Evolutionary conservation across 2,329 filamentous ascomycete species (phyloP).

Genomic region (Atkinsonella texensis): DNA sequence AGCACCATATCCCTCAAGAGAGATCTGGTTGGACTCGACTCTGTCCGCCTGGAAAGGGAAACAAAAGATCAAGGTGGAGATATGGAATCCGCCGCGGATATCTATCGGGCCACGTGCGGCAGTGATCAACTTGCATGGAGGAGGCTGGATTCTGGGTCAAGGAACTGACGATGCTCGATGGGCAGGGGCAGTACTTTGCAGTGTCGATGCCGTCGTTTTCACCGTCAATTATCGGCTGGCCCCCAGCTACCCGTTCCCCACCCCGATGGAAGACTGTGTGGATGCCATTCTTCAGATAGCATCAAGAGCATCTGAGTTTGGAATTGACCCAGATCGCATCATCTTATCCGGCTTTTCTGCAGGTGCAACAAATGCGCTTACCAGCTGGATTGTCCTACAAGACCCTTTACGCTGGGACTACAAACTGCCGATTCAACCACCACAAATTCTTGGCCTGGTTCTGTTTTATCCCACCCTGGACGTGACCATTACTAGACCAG

Average conservation of each 20-base stretch:
- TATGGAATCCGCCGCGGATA: slow-evolving; percentile 28
- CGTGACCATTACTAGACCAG: slow-evolving; percentile 43
- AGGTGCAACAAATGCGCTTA: slow-evolving; percentile 43
- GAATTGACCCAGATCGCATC: slow-evolving; percentile 43
- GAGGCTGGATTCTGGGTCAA: slow-evolving; percentile 52
- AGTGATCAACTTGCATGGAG: slow-evolving; percentile 56
- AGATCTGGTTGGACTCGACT: slow-evolving; percentile 31
- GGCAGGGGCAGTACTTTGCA: slow-evolving; percentile 38
- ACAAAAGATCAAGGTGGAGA: slow-evolving; percentile 34
- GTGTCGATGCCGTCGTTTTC: slow-evolving; percentile 45
- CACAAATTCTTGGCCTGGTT: slow-evolving; percentile 38
- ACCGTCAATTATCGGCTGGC: slow-evolving; percentile 58
- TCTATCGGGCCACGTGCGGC: slow-evolving; percentile 32
- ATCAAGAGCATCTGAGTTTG: slow-evolving; percentile 41
- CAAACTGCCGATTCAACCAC: slow-evolving; percentile 24
- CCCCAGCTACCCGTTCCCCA: slow-evolving; percentile 51
- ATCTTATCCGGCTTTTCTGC: slow-evolving; percentile 53
- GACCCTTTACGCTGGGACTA: slow-evolving; percentile 29
- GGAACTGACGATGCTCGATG: slow-evolving; percentile 53
- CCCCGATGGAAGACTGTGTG: slow-evolving; percentile 52
- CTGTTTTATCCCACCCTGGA: slow-evolving; percentile 53
- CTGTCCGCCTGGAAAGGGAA: slow-evolving; percentile 23
- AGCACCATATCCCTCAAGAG: slow-evolving; percentile 25
- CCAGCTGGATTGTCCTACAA: slow-evolving; percentile 33
- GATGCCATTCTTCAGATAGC: slow-evolving; percentile 52